Conservation (phyloP, 306 rosid genomes). For the Gillenia trifoliata region DNA sequence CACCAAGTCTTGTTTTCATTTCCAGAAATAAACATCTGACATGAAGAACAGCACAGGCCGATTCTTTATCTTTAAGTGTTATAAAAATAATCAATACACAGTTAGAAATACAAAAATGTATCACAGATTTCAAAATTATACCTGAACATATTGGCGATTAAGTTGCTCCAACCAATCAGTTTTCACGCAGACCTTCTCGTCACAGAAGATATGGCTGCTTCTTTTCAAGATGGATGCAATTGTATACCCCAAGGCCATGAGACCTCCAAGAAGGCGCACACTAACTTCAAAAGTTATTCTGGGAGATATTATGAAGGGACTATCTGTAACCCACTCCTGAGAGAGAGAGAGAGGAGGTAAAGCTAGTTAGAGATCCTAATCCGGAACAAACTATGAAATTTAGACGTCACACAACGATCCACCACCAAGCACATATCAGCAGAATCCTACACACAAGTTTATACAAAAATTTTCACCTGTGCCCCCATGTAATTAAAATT, state of each 20-base stretch:
- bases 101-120: too few species aligned
- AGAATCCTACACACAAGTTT: background rate
- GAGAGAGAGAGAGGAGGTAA: constrained; percentile 18
- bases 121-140: too few species aligned
- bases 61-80: background rate
- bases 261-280: constrained; percentile 98
- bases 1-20: background rate
- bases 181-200: constrained; percentile 77
- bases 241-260: constrained; percentile 98
- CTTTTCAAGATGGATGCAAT: constrained; percentile 93
- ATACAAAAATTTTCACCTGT: background rate
- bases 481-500: background rate
- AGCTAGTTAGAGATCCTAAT: constrained; percentile 9
- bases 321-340: constrained; percentile 98
- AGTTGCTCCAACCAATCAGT: constrained; percentile 97
- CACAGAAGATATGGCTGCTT: constrained; percentile 74
- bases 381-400: background rate
- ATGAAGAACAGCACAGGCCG: background rate
- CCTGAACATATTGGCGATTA: constrained; percentile 92
- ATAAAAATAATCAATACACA: background rate
- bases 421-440: constrained; percentile 5
- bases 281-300: constrained; percentile 97
- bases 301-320: constrained; percentile 96
- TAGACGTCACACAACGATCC: background rate
- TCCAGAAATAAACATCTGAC: background rate